Base-by-base conservation (phyloP, 164 flowering plant genomes). In the Macadamia integrifolia region DNA sequence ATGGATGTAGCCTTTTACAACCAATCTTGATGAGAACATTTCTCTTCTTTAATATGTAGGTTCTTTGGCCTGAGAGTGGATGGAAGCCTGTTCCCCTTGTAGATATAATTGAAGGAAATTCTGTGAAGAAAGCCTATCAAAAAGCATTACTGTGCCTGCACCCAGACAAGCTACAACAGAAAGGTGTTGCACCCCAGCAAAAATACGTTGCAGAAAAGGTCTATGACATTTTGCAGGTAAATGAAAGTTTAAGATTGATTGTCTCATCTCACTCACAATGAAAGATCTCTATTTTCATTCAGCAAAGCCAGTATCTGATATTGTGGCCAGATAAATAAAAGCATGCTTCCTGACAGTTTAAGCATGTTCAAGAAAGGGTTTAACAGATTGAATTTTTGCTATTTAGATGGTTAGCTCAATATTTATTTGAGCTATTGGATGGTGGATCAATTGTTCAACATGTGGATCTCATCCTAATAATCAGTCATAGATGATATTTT, bases 121-220 rank as follows among this genome's bases (percentile, higher is more conserved):
- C 88, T 23, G 97, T 94, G 74, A 90, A 81, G 75, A 85, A 82
- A 82, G 79, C 93, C 13, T 94, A 94, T 74, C 97, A 94, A 74
- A 91, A 76, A 70, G 97, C 97, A 66, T 73, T 92, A 67, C 82
- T 92, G 30, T 85, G 88, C 68, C 75, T 92, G 57, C 99, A 94
- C 75, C 97, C 97, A 14, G 97, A 94, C 75, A 94, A 94, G 74
- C 82, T 94, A 43, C 97, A 92, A 68, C 99, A 94, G 75, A 92
- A 86, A 74, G 93, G 91, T 68, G 97, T 88, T 32, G 74, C 87
- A 68, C 53, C 79, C 31, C 84, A 84, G 61, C 88, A 90, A 72
- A 92, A 87, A 66, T 87, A 90, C 70, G 83, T 80, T 23, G 97
- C 99, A 17, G 90, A 85, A 75, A 87, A 85, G 73, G 95, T 94